Evolutionary conservation across 805 yeast species (phyloP), one percentile per base, ranked within the genome.

Genomic region (Clavispora vitiphila): DNA sequence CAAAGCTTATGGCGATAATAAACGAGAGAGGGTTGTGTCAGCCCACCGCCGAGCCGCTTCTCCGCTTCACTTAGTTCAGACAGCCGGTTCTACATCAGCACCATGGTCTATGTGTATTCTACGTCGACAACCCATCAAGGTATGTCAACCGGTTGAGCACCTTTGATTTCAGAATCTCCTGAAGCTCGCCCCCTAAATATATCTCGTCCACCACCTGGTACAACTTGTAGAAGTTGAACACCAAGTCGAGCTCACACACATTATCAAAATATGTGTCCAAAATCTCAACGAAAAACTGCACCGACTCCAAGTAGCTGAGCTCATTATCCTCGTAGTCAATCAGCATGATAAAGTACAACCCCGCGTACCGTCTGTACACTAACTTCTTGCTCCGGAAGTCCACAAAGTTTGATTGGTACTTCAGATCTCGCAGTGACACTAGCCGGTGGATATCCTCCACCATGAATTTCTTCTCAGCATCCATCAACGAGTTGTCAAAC

Each of bases 231-330:
- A 91, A 91, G 62, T 89, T 88, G 69, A 90, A 93, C 16, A 93
- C 95, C 42, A 93, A 73, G 60, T 91, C 98, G 51, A 91, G 72
- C 63, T 91, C 97, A 65, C 97, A 90, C 7, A 91, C 98, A 55
- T 82, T 88, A 49, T 88, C 83, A 55, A 91, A 91, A 59, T 82
- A 87, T 10, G 81, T 72, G 60, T 91, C 98, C 41, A 91, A 67
- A 8, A 88, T 79, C 63, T 93, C 96, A 15, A 91, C 97, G 47
- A 91, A 78, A 40, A 90, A 68, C 57, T 91, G 98, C 29, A 91
- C 80, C 21, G 86, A 80, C 47, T 93, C 96, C 39, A 93, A 66
- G 54, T 84, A 86, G 40, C 81, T 77, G 44, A 93, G 74, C 56
- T 89, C 97, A 55, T 86, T 87, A 57, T 89, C 97, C 9, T 66